Evolutionary conservation across 2,329 filamentous ascomycete genomes (phyloP).

Genomic region (Verticillium alfalfae): DNA sequence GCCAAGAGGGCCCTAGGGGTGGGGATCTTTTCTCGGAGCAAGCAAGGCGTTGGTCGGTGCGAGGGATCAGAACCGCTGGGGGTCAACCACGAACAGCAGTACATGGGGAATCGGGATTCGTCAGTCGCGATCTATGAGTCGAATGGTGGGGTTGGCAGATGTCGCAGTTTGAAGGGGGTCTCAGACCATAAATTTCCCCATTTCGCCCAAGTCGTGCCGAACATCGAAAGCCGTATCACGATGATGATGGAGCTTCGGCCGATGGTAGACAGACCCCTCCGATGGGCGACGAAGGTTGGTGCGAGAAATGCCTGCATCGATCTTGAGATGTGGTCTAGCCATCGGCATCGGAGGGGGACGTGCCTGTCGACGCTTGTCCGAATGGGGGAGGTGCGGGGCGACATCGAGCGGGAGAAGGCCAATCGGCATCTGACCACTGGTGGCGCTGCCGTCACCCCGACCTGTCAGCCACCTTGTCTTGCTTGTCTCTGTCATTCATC

Average conservation of each 20-base stretch:
- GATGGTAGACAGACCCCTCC: not conserved
- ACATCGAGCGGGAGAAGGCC: not conserved
- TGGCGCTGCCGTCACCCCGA: not conserved
- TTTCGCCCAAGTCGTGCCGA: not conserved
- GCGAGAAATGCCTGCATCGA: not conserved
- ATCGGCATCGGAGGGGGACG: not conserved
- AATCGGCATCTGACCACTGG: not conserved
- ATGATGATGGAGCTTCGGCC: not conserved
- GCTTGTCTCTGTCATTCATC: not conserved
- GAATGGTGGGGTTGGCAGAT: not conserved
- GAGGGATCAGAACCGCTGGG: not conserved
- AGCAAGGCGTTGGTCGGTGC: too few relatives aligned
- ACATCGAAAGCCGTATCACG: not conserved
- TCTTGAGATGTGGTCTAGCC: not conserved
- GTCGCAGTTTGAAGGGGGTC: not conserved
- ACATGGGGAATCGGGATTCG: too few relatives aligned
- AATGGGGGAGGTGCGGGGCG: not conserved
- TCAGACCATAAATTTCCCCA: not conserved
- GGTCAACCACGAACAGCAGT: too few relatives aligned
- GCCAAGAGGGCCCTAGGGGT: too few relatives aligned
- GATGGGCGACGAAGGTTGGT: not conserved
- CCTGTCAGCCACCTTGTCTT: not conserved
- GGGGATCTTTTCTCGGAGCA: too few relatives aligned
- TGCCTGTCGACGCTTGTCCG: not conserved
- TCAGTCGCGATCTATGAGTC: too few relatives aligned